Base-by-base conservation (phyloP, 768 basidiomycete genomes). In the Pisolithus sp. region DNA sequence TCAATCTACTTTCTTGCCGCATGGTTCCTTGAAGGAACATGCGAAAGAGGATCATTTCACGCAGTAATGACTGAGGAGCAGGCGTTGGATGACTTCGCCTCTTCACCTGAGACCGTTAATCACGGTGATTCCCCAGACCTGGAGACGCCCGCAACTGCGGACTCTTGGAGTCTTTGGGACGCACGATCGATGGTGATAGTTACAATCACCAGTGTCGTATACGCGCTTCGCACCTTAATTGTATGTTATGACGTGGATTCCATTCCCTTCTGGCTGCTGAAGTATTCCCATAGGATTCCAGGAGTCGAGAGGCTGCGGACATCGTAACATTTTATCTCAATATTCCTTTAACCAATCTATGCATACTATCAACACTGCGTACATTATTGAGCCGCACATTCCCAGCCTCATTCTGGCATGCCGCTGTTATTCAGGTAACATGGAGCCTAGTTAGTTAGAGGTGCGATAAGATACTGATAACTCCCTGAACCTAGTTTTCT, bases 361-460 rank as follows among this genome's bases (percentile, higher is more conserved):
- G 57, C 43, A 60, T 62, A 12, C 50, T 68, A 17, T 17, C 54
- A 18, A 24, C 62, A 18, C 45, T 62, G 41, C 55, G 55, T 46
- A 20, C 57, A 17, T 46, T 66, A 38, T 49, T 55, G 2, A 60
- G 58, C 40, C 57, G 59, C 50, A 47, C 46, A 7, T 54, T 64
- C 43, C 49, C 62, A 34, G 48, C 58, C 13, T 24, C 56, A 7
- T 59, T 65, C 38, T 73, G 64, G 64, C 65, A 74, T 43, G 62
- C 61, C 36, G 50, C 58, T 18, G 37, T 64, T 26, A 61, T 73
- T 9, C 71, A 72, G 57, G 74, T 74, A 57, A 40, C 61, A 59
- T 21, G 31, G 40, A 37, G 7, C 17, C 2, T n/a, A 17, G 34
- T n/a, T 42, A 15, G 5, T 21, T 34, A 31, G 31, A 39, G 49